These are phyloP conservation scores for Pseudohyphozyma bogoriensis DNA, from an alignment of 768 basidiomycete genomes.

Conservation along the genomic window DNA sequence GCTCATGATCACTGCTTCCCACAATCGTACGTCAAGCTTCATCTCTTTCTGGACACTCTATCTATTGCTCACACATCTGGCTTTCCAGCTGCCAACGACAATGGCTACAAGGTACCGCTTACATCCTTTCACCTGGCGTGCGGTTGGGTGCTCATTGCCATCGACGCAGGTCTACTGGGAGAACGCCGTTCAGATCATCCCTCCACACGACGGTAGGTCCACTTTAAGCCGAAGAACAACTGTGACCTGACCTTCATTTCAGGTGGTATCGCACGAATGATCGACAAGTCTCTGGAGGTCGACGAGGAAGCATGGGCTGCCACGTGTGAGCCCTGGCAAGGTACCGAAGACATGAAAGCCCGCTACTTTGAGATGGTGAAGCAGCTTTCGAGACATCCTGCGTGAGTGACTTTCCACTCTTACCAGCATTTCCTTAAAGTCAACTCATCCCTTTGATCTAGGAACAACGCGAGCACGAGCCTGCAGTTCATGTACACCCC, in stretches of 20 bases:
- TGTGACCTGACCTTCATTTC: no score
- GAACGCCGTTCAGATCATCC: conserved; percentile 54
- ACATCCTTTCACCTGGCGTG: background rate
- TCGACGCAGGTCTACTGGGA: conserved; percentile 18
- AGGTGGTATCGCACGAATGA: conserved; percentile 61
- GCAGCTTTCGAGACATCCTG: conserved; percentile 28
- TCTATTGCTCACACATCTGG: no score
- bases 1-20: conserved; percentile 85
- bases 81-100: conserved; percentile 47
- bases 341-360: conserved; percentile 51
- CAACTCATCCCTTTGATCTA: background rate
- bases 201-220: conserved; percentile 70
- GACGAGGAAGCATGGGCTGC: conserved; percentile 40
- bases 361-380: conserved; percentile 48
- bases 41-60: background rate
- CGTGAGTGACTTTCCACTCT: background rate
- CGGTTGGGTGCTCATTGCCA: no score
- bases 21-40: conserved; percentile 54
- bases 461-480: conserved; percentile 38
- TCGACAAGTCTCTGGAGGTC: conserved; percentile 53
- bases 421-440: background rate
- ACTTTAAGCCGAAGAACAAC: no score
- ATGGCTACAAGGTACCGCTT: conserved; percentile 63
- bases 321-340: conserved; percentile 41
- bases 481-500: conserved; percentile 73